These are phyloP conservation scores for Aspergillus unguis DNA, from an alignment of 2,329 filamentous ascomycete genomes.

Conservation along the genomic window DNA sequence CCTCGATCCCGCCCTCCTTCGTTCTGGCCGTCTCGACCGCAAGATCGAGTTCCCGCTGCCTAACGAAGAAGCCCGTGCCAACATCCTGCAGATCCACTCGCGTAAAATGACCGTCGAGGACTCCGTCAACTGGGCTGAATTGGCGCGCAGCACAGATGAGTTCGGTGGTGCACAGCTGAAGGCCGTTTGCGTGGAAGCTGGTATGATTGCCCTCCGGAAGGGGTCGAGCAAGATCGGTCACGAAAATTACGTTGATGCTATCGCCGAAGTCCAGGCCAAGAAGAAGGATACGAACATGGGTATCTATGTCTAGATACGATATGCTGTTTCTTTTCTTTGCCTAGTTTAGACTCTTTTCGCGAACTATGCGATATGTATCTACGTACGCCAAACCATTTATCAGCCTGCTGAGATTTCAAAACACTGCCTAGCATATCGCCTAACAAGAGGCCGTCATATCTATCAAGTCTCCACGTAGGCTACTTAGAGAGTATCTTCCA, in stretches of 20 bases:
- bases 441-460: no score
- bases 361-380: constrained; percentile 10
- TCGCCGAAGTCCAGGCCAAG: constrained; percentile 82
- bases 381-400: constrained; percentile 7
- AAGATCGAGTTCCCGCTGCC: constrained; percentile 99
- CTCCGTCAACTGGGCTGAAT: constrained; percentile 89
- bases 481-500: no score
- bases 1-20: constrained; percentile 83
- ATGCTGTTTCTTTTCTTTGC: background rate
- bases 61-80: constrained; percentile 94
- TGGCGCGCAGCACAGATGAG: constrained; percentile 95
- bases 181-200: constrained; percentile 96
- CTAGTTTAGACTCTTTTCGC: background rate
- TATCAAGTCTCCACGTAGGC: no score
- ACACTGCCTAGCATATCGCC: no score
- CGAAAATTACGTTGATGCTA: constrained; percentile 98
- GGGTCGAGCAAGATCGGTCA: constrained; percentile 96
- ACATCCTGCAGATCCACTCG: constrained; percentile 96
- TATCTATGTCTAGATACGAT: constrained; percentile 39
- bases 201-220: constrained; percentile 94
- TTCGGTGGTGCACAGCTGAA: constrained; percentile 98
- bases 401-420: background rate
- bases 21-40: constrained; percentile 86
- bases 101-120: constrained; percentile 97
- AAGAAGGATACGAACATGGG: constrained; percentile 73